Conservation (phyloP, 768 basidiomycete species). For the Thelephora aurantiotincta region DNA sequence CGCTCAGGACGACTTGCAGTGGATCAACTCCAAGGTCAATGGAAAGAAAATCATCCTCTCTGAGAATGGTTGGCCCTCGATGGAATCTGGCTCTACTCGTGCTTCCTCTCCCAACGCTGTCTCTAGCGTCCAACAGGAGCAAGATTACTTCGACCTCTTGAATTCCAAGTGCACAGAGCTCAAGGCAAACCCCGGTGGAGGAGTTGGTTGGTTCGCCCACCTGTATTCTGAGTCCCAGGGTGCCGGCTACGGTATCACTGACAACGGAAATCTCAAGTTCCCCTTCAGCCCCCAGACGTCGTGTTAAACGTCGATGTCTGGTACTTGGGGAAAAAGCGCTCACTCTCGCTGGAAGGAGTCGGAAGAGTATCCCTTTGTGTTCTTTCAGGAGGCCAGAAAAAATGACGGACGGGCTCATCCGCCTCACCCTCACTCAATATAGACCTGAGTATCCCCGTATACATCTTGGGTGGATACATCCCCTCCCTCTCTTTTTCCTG, state of each 20-base stretch:
- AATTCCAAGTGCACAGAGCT: constrained; percentile 50
- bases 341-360: too few species aligned
- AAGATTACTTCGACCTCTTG: constrained; percentile 52
- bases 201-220: constrained; percentile 74
- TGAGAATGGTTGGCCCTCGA: not conserved
- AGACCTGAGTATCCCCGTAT: too few species aligned
- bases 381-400: too few species aligned
- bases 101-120: not conserved
- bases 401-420: too few species aligned
- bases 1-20: not conserved
- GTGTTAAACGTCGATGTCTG: constrained; percentile 24
- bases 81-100: not conserved
- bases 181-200: constrained; percentile 44
- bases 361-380: too few species aligned
- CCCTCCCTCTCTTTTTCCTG: too few species aligned
- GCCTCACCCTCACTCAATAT: too few species aligned
- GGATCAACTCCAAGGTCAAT: not conserved
- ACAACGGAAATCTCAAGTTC: constrained; percentile 42
- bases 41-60: not conserved
- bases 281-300: constrained; percentile 44
- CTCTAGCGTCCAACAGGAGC: not conserved
- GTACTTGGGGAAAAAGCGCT: too few species aligned
- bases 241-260: constrained; percentile 61
- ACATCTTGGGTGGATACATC: too few species aligned
- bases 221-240: constrained; percentile 55